Percentiles rank a stretch among this genome's conserved stretches.
Conservation (phyloP, 352 stramenopile species). For the Phytophthora cryptogea region DNA sequence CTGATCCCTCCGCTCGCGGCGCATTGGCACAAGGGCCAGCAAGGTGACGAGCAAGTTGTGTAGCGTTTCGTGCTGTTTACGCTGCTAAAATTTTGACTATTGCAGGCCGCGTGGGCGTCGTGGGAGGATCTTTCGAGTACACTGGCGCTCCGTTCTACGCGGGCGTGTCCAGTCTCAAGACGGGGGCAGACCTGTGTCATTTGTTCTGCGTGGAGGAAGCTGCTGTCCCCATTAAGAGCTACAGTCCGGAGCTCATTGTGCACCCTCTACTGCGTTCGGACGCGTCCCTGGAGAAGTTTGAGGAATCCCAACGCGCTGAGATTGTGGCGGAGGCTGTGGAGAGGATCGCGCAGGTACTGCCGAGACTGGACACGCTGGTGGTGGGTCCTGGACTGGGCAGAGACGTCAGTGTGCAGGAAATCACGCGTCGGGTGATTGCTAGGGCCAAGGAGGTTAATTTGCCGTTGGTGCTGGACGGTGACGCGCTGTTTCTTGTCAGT, state of each 20-base stretch:
- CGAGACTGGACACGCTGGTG: slow-evolving; percentile 78
- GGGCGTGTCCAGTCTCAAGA: slow-evolving; percentile 92
- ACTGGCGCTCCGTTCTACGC: slow-evolving; percentile 98
- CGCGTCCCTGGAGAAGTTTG: slow-evolving; percentile 17
- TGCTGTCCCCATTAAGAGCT: slow-evolving; percentile 96
- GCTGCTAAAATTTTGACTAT: neutral
- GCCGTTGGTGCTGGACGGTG: slow-evolving; percentile 95
- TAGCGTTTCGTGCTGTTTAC: neutral
- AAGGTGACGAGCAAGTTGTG: slow-evolving; percentile 40
- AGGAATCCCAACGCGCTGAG: slow-evolving; percentile 26
- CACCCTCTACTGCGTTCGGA: slow-evolving; percentile 80
- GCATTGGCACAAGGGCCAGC: slow-evolving; percentile 74
- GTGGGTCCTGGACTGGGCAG: slow-evolving; percentile 95
- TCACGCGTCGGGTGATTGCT: slow-evolving; percentile 69
- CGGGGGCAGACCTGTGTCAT: slow-evolving; percentile 95
- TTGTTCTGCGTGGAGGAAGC: slow-evolving; percentile 95
- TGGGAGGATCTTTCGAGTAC: slow-evolving; percentile 97
- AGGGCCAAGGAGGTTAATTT: slow-evolving; percentile 70
- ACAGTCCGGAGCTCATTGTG: slow-evolving; percentile 97
- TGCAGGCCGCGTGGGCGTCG: slow-evolving; percentile 88
- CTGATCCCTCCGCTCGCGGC: slow-evolving; percentile 72
- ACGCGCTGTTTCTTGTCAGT: slow-evolving; percentile 92
- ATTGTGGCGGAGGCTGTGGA: slow-evolving; percentile 44
- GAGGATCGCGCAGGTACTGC: slow-evolving; percentile 59
- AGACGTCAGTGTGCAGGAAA: slow-evolving; percentile 86